These are phyloP conservation scores for Colletotrichum sp. DNA, from an alignment of 2,329 filamentous ascomycete species.

Conservation along the genomic window DNA sequence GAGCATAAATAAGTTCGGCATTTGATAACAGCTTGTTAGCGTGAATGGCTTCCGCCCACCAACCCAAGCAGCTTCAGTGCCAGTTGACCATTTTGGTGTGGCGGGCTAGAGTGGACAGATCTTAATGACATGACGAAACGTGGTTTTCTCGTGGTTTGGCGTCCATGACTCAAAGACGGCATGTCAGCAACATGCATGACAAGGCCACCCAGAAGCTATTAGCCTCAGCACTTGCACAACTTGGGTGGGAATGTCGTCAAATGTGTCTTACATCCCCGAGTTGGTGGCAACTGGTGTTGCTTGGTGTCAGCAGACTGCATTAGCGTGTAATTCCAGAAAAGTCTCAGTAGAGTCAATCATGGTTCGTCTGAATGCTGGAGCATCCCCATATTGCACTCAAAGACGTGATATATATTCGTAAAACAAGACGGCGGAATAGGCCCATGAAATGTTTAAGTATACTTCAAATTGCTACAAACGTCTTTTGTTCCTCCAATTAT, in stretches of 20 bases:
- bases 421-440: not conserved
- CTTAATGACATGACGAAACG: not conserved
- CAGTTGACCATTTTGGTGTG: not conserved
- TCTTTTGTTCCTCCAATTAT: not conserved
- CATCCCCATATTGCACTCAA: not conserved
- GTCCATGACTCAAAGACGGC: too few relatives aligned
- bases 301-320: not conserved
- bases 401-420: not conserved
- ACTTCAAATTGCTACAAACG: not conserved
- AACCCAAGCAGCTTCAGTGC: rapidly evolving
- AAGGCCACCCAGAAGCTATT: not conserved
- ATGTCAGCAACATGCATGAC: not conserved
- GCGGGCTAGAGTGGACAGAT: not conserved
- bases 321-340: not conserved
- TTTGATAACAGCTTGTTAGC: not conserved
- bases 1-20: not conserved
- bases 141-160: not conserved
- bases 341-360: not conserved
- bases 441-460: not conserved
- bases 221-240: not conserved
- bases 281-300: not conserved
- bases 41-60: not conserved
- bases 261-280: not conserved
- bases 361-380: not conserved
- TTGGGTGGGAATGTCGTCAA: not conserved